These are phyloP conservation scores for Tulasnella sp. DNA, from an alignment of 768 basidiomycete species.

Conservation along the genomic window DNA sequence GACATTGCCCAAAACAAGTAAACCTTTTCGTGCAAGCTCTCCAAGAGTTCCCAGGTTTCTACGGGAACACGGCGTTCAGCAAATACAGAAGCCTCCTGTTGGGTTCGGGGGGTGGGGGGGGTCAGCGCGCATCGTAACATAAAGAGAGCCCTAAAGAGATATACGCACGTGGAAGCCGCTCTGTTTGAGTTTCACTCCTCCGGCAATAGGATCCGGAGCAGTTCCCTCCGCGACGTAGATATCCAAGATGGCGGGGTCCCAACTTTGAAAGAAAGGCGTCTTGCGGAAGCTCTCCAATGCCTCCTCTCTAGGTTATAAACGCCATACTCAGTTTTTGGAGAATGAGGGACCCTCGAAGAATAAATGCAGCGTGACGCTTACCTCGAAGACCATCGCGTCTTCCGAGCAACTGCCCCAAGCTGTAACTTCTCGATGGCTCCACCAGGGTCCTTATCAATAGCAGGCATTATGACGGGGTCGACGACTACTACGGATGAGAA, in stretches of 20 bases:
- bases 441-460: slow-evolving; percentile 15
- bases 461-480: slow-evolving; percentile 64
- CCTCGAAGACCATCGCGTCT: slow-evolving; percentile 62
- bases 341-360: neutral
- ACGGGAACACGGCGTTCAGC: slow-evolving; percentile 41
- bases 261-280: slow-evolving; percentile 63
- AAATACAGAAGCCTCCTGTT: slow-evolving; percentile 57
- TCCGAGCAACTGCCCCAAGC: slow-evolving; percentile 52
- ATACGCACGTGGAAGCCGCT: slow-evolving; percentile 46
- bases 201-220: slow-evolving; percentile 39
- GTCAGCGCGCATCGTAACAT: neutral
- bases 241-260: slow-evolving; percentile 61
- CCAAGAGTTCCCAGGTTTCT: slow-evolving; percentile 41
- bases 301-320: slow-evolving; percentile 47
- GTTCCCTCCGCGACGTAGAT: slow-evolving; percentile 60
- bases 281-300: slow-evolving; percentile 49
- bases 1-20: slow-evolving; percentile 56
- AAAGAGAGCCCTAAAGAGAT: neutral
- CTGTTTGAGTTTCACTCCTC: slow-evolving; percentile 59
- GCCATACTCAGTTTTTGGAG: neutral
- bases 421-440: slow-evolving; percentile 27
- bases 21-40: slow-evolving; percentile 47
- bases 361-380: slow-evolving; percentile 33
- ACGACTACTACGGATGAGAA: slow-evolving; percentile 70
- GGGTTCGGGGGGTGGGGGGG: neutral